Percentiles rank a stretch among this genome's conserved stretches.
phyloP scores from a whole-genome alignment of 2,329 filamentous ascomycete genomes.

The Furcasterigmium furcatum region DNA sequence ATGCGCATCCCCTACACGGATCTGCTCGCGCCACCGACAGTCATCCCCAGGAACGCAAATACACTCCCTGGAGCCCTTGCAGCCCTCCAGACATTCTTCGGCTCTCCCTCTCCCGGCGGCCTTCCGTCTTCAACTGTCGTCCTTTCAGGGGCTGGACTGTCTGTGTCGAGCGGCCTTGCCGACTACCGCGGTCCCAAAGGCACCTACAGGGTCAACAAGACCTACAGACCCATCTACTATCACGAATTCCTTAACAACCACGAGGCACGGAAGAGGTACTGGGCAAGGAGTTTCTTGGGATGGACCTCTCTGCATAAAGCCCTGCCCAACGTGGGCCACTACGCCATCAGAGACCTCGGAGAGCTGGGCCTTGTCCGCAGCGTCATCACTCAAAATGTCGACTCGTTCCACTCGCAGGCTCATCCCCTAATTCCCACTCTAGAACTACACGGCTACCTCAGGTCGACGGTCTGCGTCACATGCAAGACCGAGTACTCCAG shows the following conservation, averaged over 20 bases:
- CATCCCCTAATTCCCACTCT: conserved; percentile 74
- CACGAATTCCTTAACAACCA: conserved; percentile 83
- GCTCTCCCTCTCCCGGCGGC: conserved; percentile 49
- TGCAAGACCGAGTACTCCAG: conserved; percentile 72
- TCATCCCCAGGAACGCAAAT: conserved; percentile 70
- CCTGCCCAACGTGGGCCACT: conserved; percentile 76
- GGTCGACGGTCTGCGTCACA: conserved; percentile 75
- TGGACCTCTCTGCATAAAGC: conserved; percentile 81
- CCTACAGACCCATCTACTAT: conserved; percentile 88
- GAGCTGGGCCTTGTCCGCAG: conserved; percentile 73
- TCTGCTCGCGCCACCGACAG: conserved; percentile 69
- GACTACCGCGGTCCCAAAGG: conserved; percentile 90
- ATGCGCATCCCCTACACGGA: conserved; percentile 91
- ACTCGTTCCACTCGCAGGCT: conserved; percentile 81
- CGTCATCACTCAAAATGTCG: conserved; percentile 95
- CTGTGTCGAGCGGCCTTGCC: conserved; percentile 85
- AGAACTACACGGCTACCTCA: conserved; percentile 89
- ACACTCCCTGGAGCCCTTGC: conserved; percentile 70
- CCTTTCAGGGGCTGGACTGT: conserved; percentile 83
- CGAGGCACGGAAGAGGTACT: conserved; percentile 87
- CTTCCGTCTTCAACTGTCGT: conserved; percentile 45
- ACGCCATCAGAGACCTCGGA: conserved; percentile 86
- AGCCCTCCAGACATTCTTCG: conserved; percentile 75
- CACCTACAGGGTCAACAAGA: conserved; percentile 89
- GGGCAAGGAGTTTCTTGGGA: conserved; percentile 90